Conservation (phyloP, 139 green algal species). For the Spirogloea muscicola region DNA sequence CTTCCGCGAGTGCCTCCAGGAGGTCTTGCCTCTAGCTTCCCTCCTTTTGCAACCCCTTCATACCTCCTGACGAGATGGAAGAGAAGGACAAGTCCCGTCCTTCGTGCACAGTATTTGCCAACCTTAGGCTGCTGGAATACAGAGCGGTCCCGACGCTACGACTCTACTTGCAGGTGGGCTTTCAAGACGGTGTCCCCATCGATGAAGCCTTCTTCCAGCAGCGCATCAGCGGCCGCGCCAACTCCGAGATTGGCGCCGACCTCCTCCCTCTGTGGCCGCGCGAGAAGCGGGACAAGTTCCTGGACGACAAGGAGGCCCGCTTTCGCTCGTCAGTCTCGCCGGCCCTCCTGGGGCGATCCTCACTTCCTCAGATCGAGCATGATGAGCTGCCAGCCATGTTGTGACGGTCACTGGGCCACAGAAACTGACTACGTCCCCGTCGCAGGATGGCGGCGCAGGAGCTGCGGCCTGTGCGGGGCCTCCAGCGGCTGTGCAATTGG, state of each 20-base stretch:
- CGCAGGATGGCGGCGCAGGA: too few relatives aligned
- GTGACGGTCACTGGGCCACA: too few relatives aligned
- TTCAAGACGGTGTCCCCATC: constrained; percentile 60
- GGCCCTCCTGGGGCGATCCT: neutral
- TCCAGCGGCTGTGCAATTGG: constrained; percentile 63
- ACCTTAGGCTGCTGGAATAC: too few relatives aligned
- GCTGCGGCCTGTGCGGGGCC: constrained; percentile 57
- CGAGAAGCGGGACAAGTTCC: constrained; percentile 52
- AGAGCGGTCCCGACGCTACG: too few relatives aligned
- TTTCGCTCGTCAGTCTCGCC: constrained; percentile 50
- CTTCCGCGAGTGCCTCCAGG: constrained; percentile 41
- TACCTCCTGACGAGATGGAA: neutral
- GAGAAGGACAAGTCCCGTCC: too few relatives aligned
- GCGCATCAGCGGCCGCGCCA: constrained; percentile 58
- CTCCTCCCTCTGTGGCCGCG: constrained; percentile 66
- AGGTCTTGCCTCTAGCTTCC: too few relatives aligned
- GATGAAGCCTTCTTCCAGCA: constrained; percentile 60
- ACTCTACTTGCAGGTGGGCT: constrained; percentile 49
- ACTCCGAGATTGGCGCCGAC: constrained; percentile 65
- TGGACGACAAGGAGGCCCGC: constrained; percentile 65
- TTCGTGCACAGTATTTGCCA: too few relatives aligned
- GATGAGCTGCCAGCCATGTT: too few relatives aligned
- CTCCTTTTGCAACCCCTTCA: neutral
- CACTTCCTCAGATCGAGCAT: too few relatives aligned
- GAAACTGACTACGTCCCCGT: too few relatives aligned